Evolutionary conservation across 2,329 filamentous ascomycete species (phyloP), one percentile per base, ranked within the genome.

Genomic region (Paraconiothyrium brasiliense): DNA sequence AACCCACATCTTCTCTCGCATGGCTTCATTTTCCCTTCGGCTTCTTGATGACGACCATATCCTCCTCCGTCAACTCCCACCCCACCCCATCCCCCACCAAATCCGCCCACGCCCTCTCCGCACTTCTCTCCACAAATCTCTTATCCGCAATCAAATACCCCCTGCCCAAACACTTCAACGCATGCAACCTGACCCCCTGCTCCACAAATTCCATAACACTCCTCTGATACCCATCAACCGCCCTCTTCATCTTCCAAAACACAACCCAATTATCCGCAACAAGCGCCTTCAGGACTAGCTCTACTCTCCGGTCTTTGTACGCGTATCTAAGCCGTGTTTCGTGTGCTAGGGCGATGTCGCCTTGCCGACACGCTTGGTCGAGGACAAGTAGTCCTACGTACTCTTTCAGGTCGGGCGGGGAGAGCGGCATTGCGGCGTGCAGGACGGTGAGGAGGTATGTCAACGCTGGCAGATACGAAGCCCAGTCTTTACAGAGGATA

Each of bases 401-500:
- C 71, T 98, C 95, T 52, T 89, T 87, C 4, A 93, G 80, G 73
- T 97, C 93, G 6, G 90, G 83, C 2, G 84, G 82, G 0, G 90
- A 88, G 22, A 98, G 86, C 4, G 89, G 89, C 54, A 89, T 86
- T 2, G 83, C 78, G 0, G 85, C 83, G 70, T 96, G 91, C 63
- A 98, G 89, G 8, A 82, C 80, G 48, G 89, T 85, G 13, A 99
- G 83, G 2, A 97, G 85, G 70, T 97, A 89, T 43, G 91, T 85
- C 24, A 98, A 87, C 1, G 94, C 93, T 0, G 94, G 93, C 66
- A 94, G 90, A 77, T 98, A 99, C 1, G 93, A 93, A 69, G 97
- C 92, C 69, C 90, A 91, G 69, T 96, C 90, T 66, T 89, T 88
- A 60, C 91, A 88, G 37, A 97, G 86, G 64, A 99, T 90, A 27